These are phyloP conservation scores for Calonectria naviculata DNA, from an alignment of 2,329 filamentous ascomycete species.

Conservation along the genomic window DNA sequence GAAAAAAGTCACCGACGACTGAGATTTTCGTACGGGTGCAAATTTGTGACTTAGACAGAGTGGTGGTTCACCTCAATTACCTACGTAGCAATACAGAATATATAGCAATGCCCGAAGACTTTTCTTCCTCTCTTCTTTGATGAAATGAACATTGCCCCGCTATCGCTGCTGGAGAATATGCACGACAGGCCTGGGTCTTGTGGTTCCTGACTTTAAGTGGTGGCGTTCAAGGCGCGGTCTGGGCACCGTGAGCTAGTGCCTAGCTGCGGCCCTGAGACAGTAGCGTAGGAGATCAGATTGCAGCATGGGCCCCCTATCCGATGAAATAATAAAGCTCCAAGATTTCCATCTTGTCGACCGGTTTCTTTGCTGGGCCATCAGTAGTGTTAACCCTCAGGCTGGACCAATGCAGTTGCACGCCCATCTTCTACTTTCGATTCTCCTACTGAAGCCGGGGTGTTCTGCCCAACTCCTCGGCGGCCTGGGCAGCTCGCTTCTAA, in stretches of 20 bases:
- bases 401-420: background rate
- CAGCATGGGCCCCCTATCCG: background rate
- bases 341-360: background rate
- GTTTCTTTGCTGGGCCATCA: background rate
- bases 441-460: background rate
- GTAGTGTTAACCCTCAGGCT: background rate
- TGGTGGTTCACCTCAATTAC: too few species aligned
- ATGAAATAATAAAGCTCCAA: background rate
- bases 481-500: background rate
- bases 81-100: too few species aligned
- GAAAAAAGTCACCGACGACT: too few species aligned
- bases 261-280: background rate
- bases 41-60: too few species aligned
- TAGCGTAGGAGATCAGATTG: background rate
- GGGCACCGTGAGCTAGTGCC: background rate
- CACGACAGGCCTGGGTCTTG: too few species aligned
- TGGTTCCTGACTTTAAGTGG: background rate
- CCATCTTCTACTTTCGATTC: background rate
- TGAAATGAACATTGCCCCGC: too few species aligned
- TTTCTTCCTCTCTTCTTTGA: too few species aligned
- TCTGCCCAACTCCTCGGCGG: background rate
- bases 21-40: too few species aligned
- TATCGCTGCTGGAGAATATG: too few species aligned
- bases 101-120: too few species aligned
- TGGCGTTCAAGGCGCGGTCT: background rate